Evolutionary conservation across 2,329 filamentous ascomycete species (phyloP).

Genomic region (Monilinia fructicola): DNA sequence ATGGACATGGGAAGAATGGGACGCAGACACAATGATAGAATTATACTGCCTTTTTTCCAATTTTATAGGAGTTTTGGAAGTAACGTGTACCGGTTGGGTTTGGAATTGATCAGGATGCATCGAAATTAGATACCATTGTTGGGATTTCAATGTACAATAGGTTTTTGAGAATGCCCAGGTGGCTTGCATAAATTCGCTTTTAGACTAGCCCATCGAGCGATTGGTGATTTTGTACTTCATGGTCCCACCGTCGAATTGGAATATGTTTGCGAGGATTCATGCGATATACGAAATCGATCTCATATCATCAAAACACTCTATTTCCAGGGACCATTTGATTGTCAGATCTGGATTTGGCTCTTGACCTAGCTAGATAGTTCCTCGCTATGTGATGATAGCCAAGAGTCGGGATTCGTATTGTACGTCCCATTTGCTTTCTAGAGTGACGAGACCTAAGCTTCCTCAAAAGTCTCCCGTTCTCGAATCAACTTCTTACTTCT

Average conservation of each 20-base stretch:
- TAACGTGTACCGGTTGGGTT: not conserved
- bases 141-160: constrained; percentile 8
- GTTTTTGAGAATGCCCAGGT: not conserved
- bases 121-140: constrained; percentile 12
- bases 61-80: constrained; percentile 5
- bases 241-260: not conserved
- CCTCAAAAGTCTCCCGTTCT: no score
- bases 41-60: not conserved
- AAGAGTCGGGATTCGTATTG: no score
- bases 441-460: no score
- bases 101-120: not conserved
- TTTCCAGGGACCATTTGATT: no score
- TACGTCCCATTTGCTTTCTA: no score
- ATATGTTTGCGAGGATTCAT: no score
- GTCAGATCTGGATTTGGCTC: no score
- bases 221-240: not conserved
- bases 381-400: no score
- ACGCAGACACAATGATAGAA: not conserved
- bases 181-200: not conserved
- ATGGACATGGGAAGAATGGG: constrained; percentile 13
- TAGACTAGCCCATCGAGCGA: not conserved
- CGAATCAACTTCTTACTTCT: no score
- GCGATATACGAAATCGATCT: no score
- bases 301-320: no score
- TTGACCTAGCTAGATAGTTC: no score